These are phyloP conservation scores for Backusella australiensis DNA, from an alignment of 192 early-diverging fungal genomes.

Conservation along the genomic window DNA sequence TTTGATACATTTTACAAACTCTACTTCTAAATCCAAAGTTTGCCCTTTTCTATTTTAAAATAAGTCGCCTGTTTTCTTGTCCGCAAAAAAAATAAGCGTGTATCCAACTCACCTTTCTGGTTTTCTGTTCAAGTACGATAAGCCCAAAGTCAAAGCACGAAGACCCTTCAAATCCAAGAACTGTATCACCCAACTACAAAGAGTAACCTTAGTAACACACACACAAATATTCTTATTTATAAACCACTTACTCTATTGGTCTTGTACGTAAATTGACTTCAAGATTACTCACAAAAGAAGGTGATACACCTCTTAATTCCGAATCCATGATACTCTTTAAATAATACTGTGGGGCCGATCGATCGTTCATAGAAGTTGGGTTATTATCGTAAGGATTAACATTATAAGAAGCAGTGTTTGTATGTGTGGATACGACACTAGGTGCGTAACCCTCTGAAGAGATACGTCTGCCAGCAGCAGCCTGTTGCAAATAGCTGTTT, in stretches of 20 bases:
- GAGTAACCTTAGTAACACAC: not conserved
- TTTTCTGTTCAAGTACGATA: constrained; percentile 58
- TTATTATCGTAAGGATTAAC: not conserved
- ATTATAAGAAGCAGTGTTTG: not conserved
- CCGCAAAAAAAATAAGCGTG: not conserved
- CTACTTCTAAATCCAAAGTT: constrained; percentile 72
- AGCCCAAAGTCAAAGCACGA: constrained; percentile 59
- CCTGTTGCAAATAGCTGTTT: not conserved
- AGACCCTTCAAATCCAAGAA: constrained; percentile 77
- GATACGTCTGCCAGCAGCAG: not conserved
- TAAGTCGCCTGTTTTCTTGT: not conserved
- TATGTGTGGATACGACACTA: not conserved
- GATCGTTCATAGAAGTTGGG: constrained; percentile 1
- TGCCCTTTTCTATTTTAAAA: constrained; percentile 49
- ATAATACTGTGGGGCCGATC: constrained; percentile 50
- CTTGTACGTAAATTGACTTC: constrained; percentile 53
- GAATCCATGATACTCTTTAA: constrained; percentile 51
- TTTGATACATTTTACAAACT: constrained; percentile 79
- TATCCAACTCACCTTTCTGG: constrained; percentile 16
- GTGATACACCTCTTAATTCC: constrained; percentile 47
- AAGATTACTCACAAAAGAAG: constrained; percentile 42
- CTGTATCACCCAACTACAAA: constrained; percentile 64
- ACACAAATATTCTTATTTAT: not conserved
- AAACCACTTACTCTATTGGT: constrained; percentile 43
- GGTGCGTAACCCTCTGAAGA: not conserved